phyloP scores from a whole-genome alignment of 345 rosid genomes.

The Chamaenerion angustifolium region DNA sequence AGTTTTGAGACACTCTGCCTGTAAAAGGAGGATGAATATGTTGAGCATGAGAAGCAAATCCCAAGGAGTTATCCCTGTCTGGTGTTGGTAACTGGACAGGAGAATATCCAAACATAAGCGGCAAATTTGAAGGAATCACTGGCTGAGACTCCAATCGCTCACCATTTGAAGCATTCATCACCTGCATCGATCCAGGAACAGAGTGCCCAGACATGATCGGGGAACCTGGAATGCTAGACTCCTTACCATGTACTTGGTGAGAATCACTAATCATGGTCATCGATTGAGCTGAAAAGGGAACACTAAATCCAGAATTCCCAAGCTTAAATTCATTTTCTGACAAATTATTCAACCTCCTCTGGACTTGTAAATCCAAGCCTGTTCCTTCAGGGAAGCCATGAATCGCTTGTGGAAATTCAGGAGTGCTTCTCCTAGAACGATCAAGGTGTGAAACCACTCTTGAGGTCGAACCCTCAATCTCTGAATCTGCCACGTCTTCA shows the following conservation, averaged over 20 bases:
- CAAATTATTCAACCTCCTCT: slow-evolving; percentile 25
- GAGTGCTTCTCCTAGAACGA: slow-evolving; percentile 29
- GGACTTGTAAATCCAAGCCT: slow-evolving; percentile 24
- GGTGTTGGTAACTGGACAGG: slow-evolving; percentile 67
- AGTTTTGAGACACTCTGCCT: slow-evolving; percentile 37
- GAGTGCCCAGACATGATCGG: slow-evolving; percentile 32
- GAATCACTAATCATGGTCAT: slow-evolving; percentile 28
- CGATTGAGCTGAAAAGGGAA: slow-evolving; percentile 46
- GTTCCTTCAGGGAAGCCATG: slow-evolving; percentile 33
- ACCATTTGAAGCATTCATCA: slow-evolving; percentile 25
- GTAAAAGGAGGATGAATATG: slow-evolving; percentile 42
- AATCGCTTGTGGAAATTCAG: slow-evolving; percentile 35
- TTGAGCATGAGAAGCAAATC: slow-evolving; percentile 36
- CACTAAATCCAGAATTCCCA: slow-evolving; percentile 32
- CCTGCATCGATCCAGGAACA: slow-evolving; percentile 26
- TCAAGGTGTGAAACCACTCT: slow-evolving; percentile 28
- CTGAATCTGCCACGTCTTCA: slow-evolving; percentile 95
- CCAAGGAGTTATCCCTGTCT: slow-evolving; percentile 74
- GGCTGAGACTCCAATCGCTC: slow-evolving; percentile 28
- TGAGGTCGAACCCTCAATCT: slow-evolving; percentile 74
- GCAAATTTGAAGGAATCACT: slow-evolving; percentile 43
- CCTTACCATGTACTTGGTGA: slow-evolving; percentile 35
- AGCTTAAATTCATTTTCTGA: slow-evolving; percentile 38
- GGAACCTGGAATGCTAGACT: slow-evolving; percentile 31
- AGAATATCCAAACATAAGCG: slow-evolving; percentile 63